Percentiles rank a stretch among this genome's conserved stretches.
phyloP scores from a whole-genome alignment of 345 rosid genomes.

The Lepidium didymum region DNA sequence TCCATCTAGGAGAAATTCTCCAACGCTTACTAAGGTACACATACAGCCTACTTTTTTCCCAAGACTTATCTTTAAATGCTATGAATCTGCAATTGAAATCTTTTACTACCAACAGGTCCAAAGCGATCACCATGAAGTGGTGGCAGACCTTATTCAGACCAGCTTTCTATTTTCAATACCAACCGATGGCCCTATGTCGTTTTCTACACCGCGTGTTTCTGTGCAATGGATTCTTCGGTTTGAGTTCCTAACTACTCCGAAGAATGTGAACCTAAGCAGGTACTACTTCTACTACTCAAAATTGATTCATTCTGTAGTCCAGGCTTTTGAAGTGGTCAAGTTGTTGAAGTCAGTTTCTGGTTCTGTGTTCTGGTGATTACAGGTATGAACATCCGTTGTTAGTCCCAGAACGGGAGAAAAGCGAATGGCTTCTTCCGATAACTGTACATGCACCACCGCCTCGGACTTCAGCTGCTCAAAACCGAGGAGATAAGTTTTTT shows the following conservation, averaged over 20 bases:
- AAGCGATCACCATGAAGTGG: slow-evolving; percentile 92
- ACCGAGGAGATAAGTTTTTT: slow-evolving; percentile 51
- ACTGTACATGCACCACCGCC: slow-evolving; percentile 87
- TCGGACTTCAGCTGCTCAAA: slow-evolving; percentile 39
- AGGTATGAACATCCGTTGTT: slow-evolving; percentile 94
- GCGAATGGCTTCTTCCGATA: slow-evolving; percentile 94
- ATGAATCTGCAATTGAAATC: neutral
- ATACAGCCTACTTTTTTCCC: neutral
- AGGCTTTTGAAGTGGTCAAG: neutral
- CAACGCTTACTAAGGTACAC: slow-evolving; percentile 72
- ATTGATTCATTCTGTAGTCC: neutral
- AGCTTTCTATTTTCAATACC: slow-evolving; percentile 95
- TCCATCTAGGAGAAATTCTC: slow-evolving; percentile 82
- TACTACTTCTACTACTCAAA: slow-evolving; percentile 20
- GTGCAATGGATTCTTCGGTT: slow-evolving; percentile 90
- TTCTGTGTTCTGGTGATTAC: slow-evolving; percentile 12
- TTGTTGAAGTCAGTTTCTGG: slow-evolving; percentile 2
- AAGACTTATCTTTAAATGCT: neutral
- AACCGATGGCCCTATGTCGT: slow-evolving; percentile 97
- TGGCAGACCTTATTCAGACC: slow-evolving; percentile 89
- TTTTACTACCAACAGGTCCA: slow-evolving; percentile 46
- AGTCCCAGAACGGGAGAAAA: slow-evolving; percentile 68
- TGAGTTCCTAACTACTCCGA: slow-evolving; percentile 83
- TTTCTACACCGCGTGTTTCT: slow-evolving; percentile 68
- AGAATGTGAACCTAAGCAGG: slow-evolving; percentile 77